These are phyloP conservation scores for Eucalyptus sideroxylon DNA, from an alignment of 345 rosid species.

Conservation along the genomic window DNA sequence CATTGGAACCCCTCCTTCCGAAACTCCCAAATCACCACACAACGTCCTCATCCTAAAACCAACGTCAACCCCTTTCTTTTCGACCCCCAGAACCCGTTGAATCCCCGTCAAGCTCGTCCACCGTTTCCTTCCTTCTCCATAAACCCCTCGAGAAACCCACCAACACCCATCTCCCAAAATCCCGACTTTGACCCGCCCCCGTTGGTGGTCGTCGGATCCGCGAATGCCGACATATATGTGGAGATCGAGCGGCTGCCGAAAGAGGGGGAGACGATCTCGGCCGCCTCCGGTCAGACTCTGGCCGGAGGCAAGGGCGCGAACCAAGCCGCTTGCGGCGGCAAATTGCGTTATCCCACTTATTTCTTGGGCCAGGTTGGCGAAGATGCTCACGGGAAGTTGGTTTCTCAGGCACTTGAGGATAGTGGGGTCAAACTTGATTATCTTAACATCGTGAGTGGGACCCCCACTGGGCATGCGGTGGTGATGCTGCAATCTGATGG, in stretches of 20 bases:
- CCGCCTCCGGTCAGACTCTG: slow-evolving; percentile 59
- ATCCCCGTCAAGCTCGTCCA: not conserved
- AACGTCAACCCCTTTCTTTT: not conserved
- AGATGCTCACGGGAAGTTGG: slow-evolving; percentile 72
- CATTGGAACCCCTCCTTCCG: not conserved
- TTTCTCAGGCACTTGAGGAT: slow-evolving; percentile 42
- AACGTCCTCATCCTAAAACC: not conserved
- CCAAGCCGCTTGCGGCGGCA: slow-evolving; percentile 88
- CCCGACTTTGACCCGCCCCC: slow-evolving; percentile 22
- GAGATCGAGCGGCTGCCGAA: slow-evolving; percentile 73
- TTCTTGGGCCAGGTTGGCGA: slow-evolving; percentile 76
- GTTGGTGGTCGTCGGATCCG: slow-evolving; percentile 81
- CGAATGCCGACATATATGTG: slow-evolving; percentile 78
- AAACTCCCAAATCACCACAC: not conserved
- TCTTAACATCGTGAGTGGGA: slow-evolving; percentile 24
- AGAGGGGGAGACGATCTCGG: slow-evolving; percentile 80
- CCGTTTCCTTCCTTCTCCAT: slow-evolving; percentile 19
- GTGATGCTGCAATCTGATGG: slow-evolving; percentile 91
- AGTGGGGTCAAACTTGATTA: slow-evolving; percentile 60
- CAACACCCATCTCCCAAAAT: slow-evolving; percentile 3
- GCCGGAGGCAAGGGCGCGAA: slow-evolving; percentile 97
- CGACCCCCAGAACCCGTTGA: not conserved
- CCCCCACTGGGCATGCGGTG: slow-evolving; percentile 94
- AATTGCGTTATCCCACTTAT: slow-evolving; percentile 64
- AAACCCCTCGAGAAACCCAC: slow-evolving; percentile 1